These are phyloP conservation scores for Mycogone perniciosa DNA, from an alignment of 2,329 filamentous ascomycete species.

Conservation along the genomic window DNA sequence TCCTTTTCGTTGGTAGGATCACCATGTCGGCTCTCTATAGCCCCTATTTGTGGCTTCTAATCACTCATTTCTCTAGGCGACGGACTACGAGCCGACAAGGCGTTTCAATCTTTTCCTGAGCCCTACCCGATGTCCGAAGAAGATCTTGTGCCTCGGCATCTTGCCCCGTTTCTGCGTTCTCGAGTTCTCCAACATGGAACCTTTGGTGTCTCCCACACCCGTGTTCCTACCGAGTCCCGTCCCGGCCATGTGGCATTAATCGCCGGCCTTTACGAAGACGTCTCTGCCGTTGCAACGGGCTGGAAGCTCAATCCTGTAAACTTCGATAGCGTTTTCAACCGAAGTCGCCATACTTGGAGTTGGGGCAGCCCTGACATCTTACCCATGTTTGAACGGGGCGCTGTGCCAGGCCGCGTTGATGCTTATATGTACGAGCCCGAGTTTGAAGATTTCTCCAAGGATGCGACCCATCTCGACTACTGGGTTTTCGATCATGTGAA, in stretches of 20 bases:
- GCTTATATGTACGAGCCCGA: slow-evolving; percentile 79
- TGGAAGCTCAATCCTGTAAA: slow-evolving; percentile 99
- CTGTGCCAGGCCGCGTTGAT: slow-evolving; percentile 78
- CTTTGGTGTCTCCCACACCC: slow-evolving; percentile 94
- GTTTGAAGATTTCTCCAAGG: slow-evolving; percentile 80
- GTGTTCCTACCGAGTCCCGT: slow-evolving; percentile 92
- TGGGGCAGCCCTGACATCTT: slow-evolving; percentile 98
- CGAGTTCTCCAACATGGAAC: slow-evolving; percentile 84
- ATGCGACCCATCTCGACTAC: slow-evolving; percentile 74
- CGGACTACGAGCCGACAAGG: slow-evolving; percentile 93
- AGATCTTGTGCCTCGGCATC: slow-evolving; percentile 65
- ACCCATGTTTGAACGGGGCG: slow-evolving; percentile 95
- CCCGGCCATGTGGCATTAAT: slow-evolving; percentile 96
- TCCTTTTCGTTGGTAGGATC: slow-evolving; percentile 78
- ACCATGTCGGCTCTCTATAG: neutral
- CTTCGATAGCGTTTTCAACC: slow-evolving; percentile 98
- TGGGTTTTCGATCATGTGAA: slow-evolving; percentile 98
- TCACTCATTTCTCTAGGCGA: slow-evolving; percentile 51
- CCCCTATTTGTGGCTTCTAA: neutral
- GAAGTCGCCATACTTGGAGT: slow-evolving; percentile 94
- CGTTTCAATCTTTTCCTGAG: slow-evolving; percentile 88
- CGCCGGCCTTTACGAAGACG: slow-evolving; percentile 94
- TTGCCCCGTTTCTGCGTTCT: slow-evolving; percentile 87
- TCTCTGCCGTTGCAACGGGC: slow-evolving; percentile 91
- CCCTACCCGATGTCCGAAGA: slow-evolving; percentile 64